Evolutionary conservation across 116 monocot genomes (phyloP), one percentile per base, ranked within the genome.

Genomic region (Trichopus zeylanicus): DNA sequence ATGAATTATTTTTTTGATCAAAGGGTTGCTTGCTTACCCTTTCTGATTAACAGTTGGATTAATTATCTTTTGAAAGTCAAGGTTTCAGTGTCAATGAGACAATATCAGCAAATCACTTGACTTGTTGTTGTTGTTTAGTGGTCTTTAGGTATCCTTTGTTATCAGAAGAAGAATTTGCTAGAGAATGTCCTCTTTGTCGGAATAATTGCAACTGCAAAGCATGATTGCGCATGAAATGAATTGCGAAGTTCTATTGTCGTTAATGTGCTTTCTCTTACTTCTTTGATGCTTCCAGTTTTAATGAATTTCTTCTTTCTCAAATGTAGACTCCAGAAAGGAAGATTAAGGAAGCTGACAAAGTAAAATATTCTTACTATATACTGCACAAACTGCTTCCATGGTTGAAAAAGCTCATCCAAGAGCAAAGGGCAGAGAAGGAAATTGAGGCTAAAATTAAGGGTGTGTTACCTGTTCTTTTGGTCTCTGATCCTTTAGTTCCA

Each of bases 391-490:
- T 97, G 37, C 53, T 97, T 68, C 91, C 97, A 30, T 74, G 91
- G 73, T 59, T 97, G 58, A 82, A 77, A 64, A 72, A 82, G 51
- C 55, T 97, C 18, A 57, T 56, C 12, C 58, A 73, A 31, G 87
- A 86, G 38, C 97, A 87, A 64, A 77, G 26, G 28, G 7, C 19
- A 55, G 97, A 97, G 57, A 97, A 87, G 62, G 75, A 80, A 74
- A 55, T 82, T 30, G 97, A 87, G 68, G 91, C 91, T 48, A 67
- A 54, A 39, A 78, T 87, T 56, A 61, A 63, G 70, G 91, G 97
- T 97, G 74, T 29, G 38, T 30, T 58, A 31, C 51, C 53, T 26
- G 4, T 8, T 57, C 26, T 27, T 63, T 23, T 19, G 7, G 18
- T 46, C 3, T 65, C 32, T 16, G 13, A 42, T 0, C n/a, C 13